Evolutionary conservation across 495 filamentous ascomycete genomes (phyloP).

Genomic region (Rusavskia elegans): DNA sequence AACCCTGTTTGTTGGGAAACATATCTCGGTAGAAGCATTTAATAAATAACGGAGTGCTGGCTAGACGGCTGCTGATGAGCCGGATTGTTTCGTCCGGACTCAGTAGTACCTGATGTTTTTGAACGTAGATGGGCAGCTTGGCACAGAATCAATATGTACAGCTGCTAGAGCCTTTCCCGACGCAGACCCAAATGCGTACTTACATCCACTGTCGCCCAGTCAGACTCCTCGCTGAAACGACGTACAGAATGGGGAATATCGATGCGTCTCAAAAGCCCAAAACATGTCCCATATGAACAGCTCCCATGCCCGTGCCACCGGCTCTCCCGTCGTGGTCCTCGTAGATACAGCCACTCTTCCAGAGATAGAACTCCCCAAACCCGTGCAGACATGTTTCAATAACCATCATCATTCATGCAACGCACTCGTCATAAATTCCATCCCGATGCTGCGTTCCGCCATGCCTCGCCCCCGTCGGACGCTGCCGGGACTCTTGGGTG

Average conservation of each 20-base stretch:
- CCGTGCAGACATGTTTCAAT: background rate
- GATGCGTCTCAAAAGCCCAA: background rate
- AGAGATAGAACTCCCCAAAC: background rate
- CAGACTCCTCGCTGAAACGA: background rate
- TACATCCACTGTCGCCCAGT: too few relatives aligned
- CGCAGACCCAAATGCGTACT: too few relatives aligned
- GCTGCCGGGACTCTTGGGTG: slow-evolving; percentile 8
- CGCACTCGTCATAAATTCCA: slow-evolving; percentile 17
- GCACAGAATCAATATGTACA: too few relatives aligned
- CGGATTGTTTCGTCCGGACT: too few relatives aligned
- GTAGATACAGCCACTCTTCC: background rate
- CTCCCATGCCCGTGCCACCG: background rate
- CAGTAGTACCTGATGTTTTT: too few relatives aligned
- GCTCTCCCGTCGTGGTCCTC: background rate
- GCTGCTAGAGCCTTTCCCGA: too few relatives aligned
- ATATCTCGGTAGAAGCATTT: too few relatives aligned
- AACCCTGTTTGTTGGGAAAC: too few relatives aligned
- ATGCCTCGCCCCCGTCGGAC: slow-evolving; percentile 8
- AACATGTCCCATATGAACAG: background rate
- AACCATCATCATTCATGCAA: slow-evolving; percentile 4
- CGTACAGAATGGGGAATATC: background rate
- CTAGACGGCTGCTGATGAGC: too few relatives aligned
- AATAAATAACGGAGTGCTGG: background rate
- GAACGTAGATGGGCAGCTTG: too few relatives aligned
- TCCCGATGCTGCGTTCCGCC: slow-evolving; percentile 8